Evolutionary conservation across 148 eudicot genomes (phyloP).

Genomic region (Chenopodium quinoa): DNA sequence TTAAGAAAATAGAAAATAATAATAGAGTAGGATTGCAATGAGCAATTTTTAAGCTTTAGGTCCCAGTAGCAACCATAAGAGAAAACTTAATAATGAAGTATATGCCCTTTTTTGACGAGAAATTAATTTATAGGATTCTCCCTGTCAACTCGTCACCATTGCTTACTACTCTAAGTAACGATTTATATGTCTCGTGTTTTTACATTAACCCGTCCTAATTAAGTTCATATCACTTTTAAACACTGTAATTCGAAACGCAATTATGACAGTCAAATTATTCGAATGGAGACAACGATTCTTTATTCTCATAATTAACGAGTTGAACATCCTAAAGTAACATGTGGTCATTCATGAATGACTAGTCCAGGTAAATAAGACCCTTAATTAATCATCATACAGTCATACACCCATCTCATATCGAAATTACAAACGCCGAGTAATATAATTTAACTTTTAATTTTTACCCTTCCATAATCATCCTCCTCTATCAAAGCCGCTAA

Average conservation of each 20-base stretch:
- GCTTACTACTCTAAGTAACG: background rate
- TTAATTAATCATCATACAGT: background rate
- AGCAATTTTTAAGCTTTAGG: conserved; percentile 15
- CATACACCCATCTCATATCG: background rate
- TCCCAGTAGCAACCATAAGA: conserved; percentile 19
- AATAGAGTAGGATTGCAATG: conserved; percentile 9
- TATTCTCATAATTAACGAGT: too few relatives aligned
- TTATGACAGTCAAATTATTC: too few relatives aligned
- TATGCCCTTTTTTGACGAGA: conserved; percentile 12
- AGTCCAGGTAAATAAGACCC: too few relatives aligned
- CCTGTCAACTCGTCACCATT: background rate
- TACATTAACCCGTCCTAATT: too few relatives aligned
- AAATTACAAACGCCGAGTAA: too few relatives aligned
- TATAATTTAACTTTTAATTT: background rate
- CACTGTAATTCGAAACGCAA: too few relatives aligned
- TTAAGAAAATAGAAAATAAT: background rate
- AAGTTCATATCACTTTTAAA: too few relatives aligned
- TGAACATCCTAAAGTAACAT: too few relatives aligned
- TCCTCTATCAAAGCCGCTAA: conserved; percentile 25
- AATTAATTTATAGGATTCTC: background rate
- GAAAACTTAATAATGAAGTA: conserved; percentile 33
- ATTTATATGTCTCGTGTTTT: background rate
- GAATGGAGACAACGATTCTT: too few relatives aligned
- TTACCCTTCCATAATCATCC: background rate
- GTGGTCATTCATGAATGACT: too few relatives aligned